Conservation (phyloP, 2,329 filamentous ascomycete species). For the Pseudocercospora macadamiae region DNA sequence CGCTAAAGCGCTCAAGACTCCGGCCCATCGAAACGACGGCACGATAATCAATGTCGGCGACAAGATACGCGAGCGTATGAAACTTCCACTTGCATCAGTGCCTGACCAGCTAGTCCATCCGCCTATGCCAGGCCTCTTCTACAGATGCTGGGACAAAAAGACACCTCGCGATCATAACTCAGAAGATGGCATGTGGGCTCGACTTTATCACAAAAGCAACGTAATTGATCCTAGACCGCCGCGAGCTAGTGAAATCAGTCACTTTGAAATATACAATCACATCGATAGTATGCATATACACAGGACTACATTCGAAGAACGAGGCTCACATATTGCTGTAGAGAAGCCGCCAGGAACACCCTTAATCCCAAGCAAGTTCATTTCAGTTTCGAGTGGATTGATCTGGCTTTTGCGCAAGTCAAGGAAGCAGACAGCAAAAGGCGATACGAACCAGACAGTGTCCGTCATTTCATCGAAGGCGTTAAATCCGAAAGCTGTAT, state of each 20-base stretch:
- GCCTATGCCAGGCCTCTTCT: constrained; percentile 14
- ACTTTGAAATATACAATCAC: neutral
- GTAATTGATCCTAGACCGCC: constrained; percentile 3
- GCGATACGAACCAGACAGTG: neutral
- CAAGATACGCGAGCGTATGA: neutral
- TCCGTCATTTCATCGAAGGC: neutral
- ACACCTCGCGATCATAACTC: constrained; percentile 10
- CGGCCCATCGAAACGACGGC: neutral
- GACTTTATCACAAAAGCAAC: constrained; percentile 13
- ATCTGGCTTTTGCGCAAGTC: constrained; percentile 5
- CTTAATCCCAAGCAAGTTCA: neutral
- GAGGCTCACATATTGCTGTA: neutral
- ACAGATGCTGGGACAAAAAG: constrained; percentile 14
- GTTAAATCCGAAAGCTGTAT: neutral
- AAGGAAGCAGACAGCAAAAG: neutral
- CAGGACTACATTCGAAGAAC: neutral
- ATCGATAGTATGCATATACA: neutral
- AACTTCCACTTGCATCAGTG: neutral
- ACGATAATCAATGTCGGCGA: neutral
- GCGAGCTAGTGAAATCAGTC: neutral
- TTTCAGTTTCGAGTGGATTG: neutral
- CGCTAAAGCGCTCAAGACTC: neutral
- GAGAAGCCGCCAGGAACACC: neutral
- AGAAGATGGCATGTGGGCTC: constrained; percentile 8
- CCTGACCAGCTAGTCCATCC: constrained; percentile 7